Base-by-base conservation (phyloP, 2,329 filamentous ascomycete species). In the Lomentospora prolificans region DNA sequence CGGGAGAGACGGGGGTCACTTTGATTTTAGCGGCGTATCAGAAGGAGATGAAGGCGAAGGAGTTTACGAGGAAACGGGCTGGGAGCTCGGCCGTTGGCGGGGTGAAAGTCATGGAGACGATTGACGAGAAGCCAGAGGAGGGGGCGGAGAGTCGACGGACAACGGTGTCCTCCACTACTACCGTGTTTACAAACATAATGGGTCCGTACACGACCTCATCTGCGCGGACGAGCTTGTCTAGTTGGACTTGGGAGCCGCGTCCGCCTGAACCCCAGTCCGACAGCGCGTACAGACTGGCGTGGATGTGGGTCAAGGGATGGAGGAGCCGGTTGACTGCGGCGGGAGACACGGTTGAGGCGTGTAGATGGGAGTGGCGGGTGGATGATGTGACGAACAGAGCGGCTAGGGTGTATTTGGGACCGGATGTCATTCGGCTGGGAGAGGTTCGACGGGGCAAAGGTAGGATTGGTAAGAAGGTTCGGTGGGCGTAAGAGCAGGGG, bases 291-390 rank as follows among this genome's bases (percentile, higher is more conserved):
- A 64, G 70, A 8, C 61, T 71, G 19, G 66, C 70, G 2, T 73
- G 70, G 69, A 57, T 70, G 36, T 71, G 64, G 55, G 66, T 66
- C 2, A 64, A 71, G 55, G 70, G 70, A 2, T 72, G 70, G 70
- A 63, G 69, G 19, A 64, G 64, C 36, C 61, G 64, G 53, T 57
- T 72, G 25, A 60, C 62, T 3, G 64, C 60, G 44, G 64, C 65
- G 3, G 64, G 66, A 2, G 66, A 70, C 50, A 51, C 66, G 7
- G 61, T 72, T 1, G 69, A 72, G 61, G 60, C 59, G 61, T 60
- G 63, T 7, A 60, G 69, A 22, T 66, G 66, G 65, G 65, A 67
- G 57, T 67, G 65, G 64, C 58, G 61, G 30, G 25, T 65, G 17
- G 62, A 64, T 5, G 62, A 61, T 17, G 31, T 7, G 22, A 22